Conservation (phyloP, 148 eudicot species). For the Fagopyrum tataricum region DNA sequence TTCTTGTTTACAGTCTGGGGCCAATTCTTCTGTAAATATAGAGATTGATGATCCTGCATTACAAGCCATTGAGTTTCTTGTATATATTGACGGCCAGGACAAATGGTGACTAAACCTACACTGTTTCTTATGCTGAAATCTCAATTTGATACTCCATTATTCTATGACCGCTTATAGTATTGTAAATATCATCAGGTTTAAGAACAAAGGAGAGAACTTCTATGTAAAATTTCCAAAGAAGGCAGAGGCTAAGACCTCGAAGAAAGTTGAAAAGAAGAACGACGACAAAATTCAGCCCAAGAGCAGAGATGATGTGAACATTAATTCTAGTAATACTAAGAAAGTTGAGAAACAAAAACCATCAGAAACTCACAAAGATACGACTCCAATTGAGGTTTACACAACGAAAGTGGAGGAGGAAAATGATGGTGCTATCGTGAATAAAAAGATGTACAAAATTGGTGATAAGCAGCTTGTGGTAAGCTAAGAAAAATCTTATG, state of each 20-base stretch:
- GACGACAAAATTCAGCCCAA: slow-evolving; percentile 60
- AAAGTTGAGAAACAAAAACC: slow-evolving; percentile 21
- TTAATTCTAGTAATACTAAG: slow-evolving; percentile 32
- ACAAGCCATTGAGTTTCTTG: slow-evolving; percentile 86
- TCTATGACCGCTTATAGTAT: neutral
- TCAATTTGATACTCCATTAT: neutral
- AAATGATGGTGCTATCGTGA: slow-evolving; percentile 29
- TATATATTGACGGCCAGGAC: slow-evolving; percentile 66
- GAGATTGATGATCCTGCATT: slow-evolving; percentile 84
- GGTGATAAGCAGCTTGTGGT: slow-evolving; percentile 81
- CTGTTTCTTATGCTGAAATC: slow-evolving; percentile 11
- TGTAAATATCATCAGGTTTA: slow-evolving; percentile 43
- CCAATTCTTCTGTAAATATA: slow-evolving; percentile 45
- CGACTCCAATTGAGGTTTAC: slow-evolving; percentile 53
- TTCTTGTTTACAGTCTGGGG: slow-evolving; percentile 55
- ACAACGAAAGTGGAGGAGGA: slow-evolving; percentile 44
- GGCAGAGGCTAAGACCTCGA: slow-evolving; percentile 49
- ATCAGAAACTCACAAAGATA: slow-evolving; percentile 31
- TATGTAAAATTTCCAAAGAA: slow-evolving; percentile 46
- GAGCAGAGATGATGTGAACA: slow-evolving; percentile 59
- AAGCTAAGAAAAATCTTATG: slow-evolving; percentile 19
- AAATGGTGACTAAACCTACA: slow-evolving; percentile 45
- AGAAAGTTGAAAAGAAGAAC: slow-evolving; percentile 39
- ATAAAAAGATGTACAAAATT: slow-evolving; percentile 48
- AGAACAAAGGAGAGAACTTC: slow-evolving; percentile 78